phyloP scores from a whole-genome alignment of 768 basidiomycete species.

The Calocera viscosa region DNA sequence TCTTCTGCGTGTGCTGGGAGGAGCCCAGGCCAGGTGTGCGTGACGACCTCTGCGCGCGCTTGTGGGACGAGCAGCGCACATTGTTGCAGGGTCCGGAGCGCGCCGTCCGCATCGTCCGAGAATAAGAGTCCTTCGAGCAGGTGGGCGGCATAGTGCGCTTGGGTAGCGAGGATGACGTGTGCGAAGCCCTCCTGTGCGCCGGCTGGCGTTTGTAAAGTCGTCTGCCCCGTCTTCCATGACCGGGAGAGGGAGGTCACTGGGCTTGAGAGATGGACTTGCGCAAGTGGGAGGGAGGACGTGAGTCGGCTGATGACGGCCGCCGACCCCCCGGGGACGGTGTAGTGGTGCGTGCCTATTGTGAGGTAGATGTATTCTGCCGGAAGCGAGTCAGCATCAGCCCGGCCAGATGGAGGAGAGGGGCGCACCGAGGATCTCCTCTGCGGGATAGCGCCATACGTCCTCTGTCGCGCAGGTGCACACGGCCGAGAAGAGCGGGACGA shows the following conservation, averaged over 20 bases:
- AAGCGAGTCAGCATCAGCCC: not conserved
- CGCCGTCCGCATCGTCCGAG: slow-evolving; percentile 13
- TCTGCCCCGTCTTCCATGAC: slow-evolving; percentile 27
- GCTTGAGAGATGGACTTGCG: slow-evolving; percentile 44
- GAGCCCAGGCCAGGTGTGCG: slow-evolving; percentile 52
- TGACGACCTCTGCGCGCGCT: slow-evolving; percentile 35
- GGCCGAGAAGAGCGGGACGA: slow-evolving; percentile 58
- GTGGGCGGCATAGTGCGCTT: slow-evolving; percentile 49
- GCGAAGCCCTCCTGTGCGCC: slow-evolving; percentile 35
- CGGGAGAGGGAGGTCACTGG: slow-evolving; percentile 36
- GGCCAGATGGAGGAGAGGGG: slow-evolving; percentile 4
- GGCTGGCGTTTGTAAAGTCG: slow-evolving; percentile 30
- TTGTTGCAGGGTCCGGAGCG: not conserved
- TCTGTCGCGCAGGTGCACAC: slow-evolving; percentile 53
- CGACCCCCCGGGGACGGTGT: slow-evolving; percentile 48
- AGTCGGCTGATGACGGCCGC: slow-evolving; percentile 46
- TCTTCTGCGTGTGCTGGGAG: slow-evolving; percentile 42
- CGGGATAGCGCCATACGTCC: slow-evolving; percentile 45
- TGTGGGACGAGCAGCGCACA: not conserved
- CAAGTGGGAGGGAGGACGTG: slow-evolving; percentile 28
- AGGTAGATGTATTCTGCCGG: slow-evolving; percentile 54
- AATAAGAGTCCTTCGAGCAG: slow-evolving; percentile 31
- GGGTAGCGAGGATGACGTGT: slow-evolving; percentile 61
- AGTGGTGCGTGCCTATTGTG: slow-evolving; percentile 56
- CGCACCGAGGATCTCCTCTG: slow-evolving; percentile 53